These are phyloP conservation scores for Pueraria montana DNA, from an alignment of 306 rosid species.

Conservation along the genomic window DNA sequence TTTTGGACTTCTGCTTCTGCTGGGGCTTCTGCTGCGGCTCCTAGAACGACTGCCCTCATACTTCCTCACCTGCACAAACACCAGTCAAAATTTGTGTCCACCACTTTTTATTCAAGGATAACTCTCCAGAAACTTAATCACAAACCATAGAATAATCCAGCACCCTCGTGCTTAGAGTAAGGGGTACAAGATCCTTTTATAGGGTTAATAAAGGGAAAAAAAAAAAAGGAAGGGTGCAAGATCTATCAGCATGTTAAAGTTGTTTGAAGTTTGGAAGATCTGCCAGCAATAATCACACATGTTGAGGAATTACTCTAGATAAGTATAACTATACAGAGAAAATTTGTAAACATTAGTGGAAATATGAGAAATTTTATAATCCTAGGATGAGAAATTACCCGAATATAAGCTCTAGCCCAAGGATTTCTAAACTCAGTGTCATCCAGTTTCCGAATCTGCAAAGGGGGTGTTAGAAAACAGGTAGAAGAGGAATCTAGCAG, in stretches of 20 bases:
- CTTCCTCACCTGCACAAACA: constrained; percentile 77
- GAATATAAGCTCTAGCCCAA: constrained; percentile 92
- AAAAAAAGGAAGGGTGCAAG: neutral
- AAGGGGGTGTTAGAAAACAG: constrained; percentile 17
- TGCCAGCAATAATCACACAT: neutral
- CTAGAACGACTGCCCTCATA: constrained; percentile 80
- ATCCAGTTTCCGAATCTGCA: constrained; percentile 87
- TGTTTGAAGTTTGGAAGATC: constrained; percentile 20
- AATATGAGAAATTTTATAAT: neutral
- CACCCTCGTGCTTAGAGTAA: neutral
- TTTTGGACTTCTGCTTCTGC: constrained; percentile 77
- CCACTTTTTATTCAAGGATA: neutral
- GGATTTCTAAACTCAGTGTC: constrained; percentile 98
- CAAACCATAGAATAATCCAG: neutral
- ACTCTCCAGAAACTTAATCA: too few species aligned
- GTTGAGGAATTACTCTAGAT: neutral
- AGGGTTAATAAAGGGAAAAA: neutral
- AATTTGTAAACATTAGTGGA: neutral
- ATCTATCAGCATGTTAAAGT: neutral
- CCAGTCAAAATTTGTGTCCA: neutral
- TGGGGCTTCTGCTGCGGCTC: constrained; percentile 87
- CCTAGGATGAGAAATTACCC: constrained; percentile 62
- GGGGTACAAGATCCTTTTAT: neutral
- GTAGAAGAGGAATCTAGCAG: constrained; percentile 2
- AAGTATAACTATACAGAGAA: neutral